Percentiles rank a stretch among this genome's conserved stretches.
Evolutionary conservation across 305 asterid genomes (phyloP).

Genomic region (Fraxinus baroniana): DNA sequence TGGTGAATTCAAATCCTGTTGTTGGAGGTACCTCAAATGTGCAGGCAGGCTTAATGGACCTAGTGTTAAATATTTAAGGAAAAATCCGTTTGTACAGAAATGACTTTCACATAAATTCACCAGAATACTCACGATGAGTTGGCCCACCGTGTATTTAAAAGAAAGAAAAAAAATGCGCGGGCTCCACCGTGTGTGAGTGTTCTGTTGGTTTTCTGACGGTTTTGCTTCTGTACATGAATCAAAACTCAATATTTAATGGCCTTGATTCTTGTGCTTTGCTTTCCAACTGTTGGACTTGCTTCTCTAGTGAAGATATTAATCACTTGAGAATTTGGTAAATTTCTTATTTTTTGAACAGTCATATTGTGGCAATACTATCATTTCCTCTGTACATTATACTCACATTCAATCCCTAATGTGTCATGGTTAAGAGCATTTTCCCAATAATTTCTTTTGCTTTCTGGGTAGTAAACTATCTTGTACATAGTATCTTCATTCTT

Average conservation of each 20-base stretch:
- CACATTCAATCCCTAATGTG: background rate
- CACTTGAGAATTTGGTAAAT: background rate
- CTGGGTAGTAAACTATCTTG: background rate
- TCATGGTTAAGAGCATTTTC: background rate
- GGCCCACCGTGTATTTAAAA: too few species aligned
- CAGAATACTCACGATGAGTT: too few species aligned
- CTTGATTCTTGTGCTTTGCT: background rate
- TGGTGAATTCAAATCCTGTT: background rate
- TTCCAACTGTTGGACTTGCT: background rate
- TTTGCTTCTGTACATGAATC: too few species aligned
- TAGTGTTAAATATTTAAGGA: background rate
- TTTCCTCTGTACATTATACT: background rate
- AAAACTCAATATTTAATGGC: background rate
- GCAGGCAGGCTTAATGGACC: background rate
- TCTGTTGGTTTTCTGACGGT: too few species aligned
- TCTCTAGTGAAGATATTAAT: background rate
- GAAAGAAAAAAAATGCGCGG: too few species aligned
- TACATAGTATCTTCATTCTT: background rate
- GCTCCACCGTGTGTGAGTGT: too few species aligned
- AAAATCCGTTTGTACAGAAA: too few species aligned
- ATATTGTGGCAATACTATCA: background rate
- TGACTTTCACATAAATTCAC: too few species aligned
- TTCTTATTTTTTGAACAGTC: background rate
- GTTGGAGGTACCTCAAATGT: background rate
- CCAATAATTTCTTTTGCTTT: background rate